Conservation (phyloP, 495 filamentous ascomycete species). For the Neurospora pannonica region DNA sequence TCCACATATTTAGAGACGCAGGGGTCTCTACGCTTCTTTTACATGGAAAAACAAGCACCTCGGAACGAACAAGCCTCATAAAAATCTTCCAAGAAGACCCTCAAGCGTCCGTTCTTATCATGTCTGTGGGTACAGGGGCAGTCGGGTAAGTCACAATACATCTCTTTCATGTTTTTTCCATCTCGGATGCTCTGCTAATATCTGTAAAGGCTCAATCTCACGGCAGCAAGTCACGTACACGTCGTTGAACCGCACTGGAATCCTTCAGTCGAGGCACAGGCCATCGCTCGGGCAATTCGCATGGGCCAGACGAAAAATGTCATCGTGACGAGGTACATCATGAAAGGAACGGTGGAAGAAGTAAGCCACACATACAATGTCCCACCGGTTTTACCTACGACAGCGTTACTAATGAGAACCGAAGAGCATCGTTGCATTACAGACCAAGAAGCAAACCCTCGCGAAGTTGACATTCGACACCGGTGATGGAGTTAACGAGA, state of each 20-base stretch:
- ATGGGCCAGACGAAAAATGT: conserved; percentile 40
- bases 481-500: too few species aligned
- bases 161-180: neutral
- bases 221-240: conserved; percentile 35
- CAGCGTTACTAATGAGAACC: too few species aligned
- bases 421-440: too few species aligned
- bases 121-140: conserved; percentile 44
- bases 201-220: conserved; percentile 36
- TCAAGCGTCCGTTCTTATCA: conserved; percentile 31
- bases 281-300: conserved; percentile 35
- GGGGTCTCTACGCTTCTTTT: conserved; percentile 19
- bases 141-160: conserved; percentile 29
- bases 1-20: conserved; percentile 4
- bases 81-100: neutral
- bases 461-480: too few species aligned
- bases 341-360: conserved; percentile 40
- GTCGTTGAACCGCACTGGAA: conserved; percentile 50
- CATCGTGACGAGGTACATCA: conserved; percentile 33
- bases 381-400: too few species aligned
- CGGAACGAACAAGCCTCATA: conserved; percentile 19
- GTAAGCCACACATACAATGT: conserved; percentile 12
- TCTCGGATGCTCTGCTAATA: neutral
- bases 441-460: too few species aligned
- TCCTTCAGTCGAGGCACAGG: conserved; percentile 44
- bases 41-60: conserved; percentile 22